Conservation (phyloP, 345 rosid genomes). For the Pelargonium nanum region DNA sequence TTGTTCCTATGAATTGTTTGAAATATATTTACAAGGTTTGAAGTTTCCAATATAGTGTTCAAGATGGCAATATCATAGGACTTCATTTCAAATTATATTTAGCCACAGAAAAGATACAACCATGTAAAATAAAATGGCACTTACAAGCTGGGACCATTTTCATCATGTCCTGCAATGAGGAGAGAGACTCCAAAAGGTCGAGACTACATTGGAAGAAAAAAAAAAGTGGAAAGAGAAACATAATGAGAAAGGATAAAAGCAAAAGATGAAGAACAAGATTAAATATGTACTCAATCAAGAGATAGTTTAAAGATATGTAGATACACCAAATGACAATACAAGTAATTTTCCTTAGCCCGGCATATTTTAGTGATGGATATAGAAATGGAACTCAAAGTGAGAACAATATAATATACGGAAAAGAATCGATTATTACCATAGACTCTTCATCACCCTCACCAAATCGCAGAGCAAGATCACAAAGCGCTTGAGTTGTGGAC, state of each 20-base stretch:
- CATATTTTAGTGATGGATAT: neutral
- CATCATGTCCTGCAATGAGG: constrained; percentile 96
- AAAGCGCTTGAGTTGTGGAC: constrained; percentile 92
- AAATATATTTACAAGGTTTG: neutral
- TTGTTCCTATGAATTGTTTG: too few species aligned
- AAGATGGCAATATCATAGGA: neutral
- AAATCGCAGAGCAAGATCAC: constrained; percentile 86
- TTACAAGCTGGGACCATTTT: constrained; percentile 94
- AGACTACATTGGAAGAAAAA: constrained; percentile 41
- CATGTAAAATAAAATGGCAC: constrained; percentile 12
- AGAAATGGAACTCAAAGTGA: too few species aligned
- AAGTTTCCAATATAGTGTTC: too few species aligned
- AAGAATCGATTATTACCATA: constrained; percentile 45
- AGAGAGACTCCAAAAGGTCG: constrained; percentile 99
- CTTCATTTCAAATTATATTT: too few species aligned
- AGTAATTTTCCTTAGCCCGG: neutral
- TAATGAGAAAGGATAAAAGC: neutral
- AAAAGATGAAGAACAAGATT: neutral
- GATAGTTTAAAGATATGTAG: neutral
- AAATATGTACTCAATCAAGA: neutral
- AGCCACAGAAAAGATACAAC: neutral
- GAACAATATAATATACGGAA: too few species aligned
- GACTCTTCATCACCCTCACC: constrained; percentile 99
- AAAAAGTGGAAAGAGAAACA: neutral
- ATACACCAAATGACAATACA: neutral